These are phyloP conservation scores for Cladorrhinum samala DNA, from an alignment of 495 filamentous ascomycete species.

Conservation along the genomic window DNA sequence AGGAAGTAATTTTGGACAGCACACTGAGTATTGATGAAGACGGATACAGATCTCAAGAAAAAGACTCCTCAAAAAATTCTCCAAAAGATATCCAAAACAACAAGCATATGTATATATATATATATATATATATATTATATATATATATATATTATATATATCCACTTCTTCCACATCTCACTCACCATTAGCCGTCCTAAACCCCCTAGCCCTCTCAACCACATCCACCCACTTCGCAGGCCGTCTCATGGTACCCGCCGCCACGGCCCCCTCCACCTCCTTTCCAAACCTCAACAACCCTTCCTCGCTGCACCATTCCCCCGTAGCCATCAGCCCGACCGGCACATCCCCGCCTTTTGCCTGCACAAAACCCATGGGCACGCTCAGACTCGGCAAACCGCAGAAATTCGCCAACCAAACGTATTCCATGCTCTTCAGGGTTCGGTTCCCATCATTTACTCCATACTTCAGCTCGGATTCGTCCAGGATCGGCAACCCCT, in stretches of 20 bases:
- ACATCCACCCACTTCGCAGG: conserved; percentile 29
- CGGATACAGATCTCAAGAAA: too few species aligned
- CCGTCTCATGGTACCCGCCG: conserved; percentile 14
- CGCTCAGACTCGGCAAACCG: conserved; percentile 62
- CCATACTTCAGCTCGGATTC: conserved; percentile 55
- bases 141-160: too few species aligned
- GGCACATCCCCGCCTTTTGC: conserved; percentile 49
- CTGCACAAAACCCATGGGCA: conserved; percentile 62
- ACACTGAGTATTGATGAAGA: too few species aligned
- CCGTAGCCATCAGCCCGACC: conserved; percentile 75
- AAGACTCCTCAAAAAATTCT: too few species aligned
- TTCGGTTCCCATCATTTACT: conserved; percentile 62
- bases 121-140: too few species aligned
- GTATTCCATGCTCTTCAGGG: conserved; percentile 74
- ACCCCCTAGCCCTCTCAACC: conserved; percentile 13
- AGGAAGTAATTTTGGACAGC: too few species aligned
- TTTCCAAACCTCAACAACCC: conserved; percentile 62
- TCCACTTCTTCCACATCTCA: too few species aligned
- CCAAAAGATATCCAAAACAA: too few species aligned
- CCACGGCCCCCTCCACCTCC: conserved; percentile 47
- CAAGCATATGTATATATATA: too few species aligned
- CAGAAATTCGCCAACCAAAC: conserved; percentile 80
- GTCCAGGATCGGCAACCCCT: conserved; percentile 56
- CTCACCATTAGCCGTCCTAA: neutral
- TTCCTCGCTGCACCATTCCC: conserved; percentile 75